Percentiles rank a stretch among this genome's conserved stretches.
Conservation (phyloP, 768 basidiomycete genomes). For the Mycena latifolia region DNA sequence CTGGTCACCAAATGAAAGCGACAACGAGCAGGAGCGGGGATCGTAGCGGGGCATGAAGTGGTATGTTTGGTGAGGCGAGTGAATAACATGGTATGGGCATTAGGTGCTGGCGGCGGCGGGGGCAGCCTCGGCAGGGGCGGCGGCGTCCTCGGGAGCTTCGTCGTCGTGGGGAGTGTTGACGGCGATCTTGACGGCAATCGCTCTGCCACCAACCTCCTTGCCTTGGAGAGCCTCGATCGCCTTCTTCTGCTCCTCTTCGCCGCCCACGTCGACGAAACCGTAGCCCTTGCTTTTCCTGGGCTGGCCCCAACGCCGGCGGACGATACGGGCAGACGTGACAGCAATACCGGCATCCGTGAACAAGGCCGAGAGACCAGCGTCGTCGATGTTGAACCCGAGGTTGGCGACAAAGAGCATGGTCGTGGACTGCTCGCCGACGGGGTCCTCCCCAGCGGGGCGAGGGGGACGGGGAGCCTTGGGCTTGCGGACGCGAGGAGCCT, state of each 20-base stretch:
- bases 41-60: constrained; percentile 32
- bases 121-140: constrained; percentile 38
- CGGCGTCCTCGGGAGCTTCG: constrained; percentile 45
- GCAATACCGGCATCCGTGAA: constrained; percentile 90
- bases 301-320: constrained; percentile 85
- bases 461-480: constrained; percentile 66
- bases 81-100: constrained; percentile 37
- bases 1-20: constrained; percentile 46
- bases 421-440: constrained; percentile 89
- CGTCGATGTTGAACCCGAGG: constrained; percentile 94
- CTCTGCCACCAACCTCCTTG: constrained; percentile 87
- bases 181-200: constrained; percentile 95
- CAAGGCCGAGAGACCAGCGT: constrained; percentile 80
- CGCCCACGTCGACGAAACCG: constrained; percentile 96
- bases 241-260: constrained; percentile 90
- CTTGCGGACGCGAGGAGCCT: constrained; percentile 67
- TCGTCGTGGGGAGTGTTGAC: constrained; percentile 84
- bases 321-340: constrained; percentile 90
- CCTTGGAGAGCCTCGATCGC: constrained; percentile 90
- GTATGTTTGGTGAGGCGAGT: constrained; percentile 29
- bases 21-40: constrained; percentile 46
- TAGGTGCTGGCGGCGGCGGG: constrained; percentile 40
- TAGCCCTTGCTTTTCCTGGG: constrained; percentile 95
- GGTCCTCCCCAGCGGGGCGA: constrained; percentile 86
- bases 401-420: constrained; percentile 96